These are phyloP conservation scores for Lonicera japonica DNA, from an alignment of 129 eudicot species.

Conservation along the genomic window DNA sequence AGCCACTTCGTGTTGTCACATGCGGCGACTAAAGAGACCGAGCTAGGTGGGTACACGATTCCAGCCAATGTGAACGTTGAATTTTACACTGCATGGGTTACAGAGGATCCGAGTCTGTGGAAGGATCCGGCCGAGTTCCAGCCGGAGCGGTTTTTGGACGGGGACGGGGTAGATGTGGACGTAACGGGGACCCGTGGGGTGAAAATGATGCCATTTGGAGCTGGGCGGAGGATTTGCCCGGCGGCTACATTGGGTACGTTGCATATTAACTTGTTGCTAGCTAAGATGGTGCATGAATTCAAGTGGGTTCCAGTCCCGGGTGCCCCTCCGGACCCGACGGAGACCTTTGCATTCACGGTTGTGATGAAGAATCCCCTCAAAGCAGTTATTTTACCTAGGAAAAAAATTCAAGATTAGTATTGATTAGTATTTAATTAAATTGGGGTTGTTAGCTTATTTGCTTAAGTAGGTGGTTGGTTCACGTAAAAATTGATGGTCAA, in stretches of 20 bases:
- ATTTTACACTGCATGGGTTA: constrained; percentile 88
- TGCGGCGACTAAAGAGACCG: constrained; percentile 57
- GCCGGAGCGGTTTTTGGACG: constrained; percentile 72
- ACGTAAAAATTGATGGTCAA: no score
- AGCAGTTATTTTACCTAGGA: constrained; percentile 68
- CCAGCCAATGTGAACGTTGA: constrained; percentile 79
- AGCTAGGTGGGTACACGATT: constrained; percentile 73
- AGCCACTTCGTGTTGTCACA: constrained; percentile 89
- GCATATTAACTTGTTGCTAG: constrained; percentile 71
- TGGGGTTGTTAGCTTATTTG: no score
- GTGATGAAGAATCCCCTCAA: constrained; percentile 91
- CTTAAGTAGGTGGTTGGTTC: no score
- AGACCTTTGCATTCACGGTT: constrained; percentile 87
- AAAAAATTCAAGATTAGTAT: neutral
- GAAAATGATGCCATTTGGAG: constrained; percentile 86
- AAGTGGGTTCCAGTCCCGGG: constrained; percentile 75
- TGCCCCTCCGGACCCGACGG: constrained; percentile 88
- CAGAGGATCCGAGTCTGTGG: constrained; percentile 80
- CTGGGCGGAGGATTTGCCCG: constrained; percentile 92
- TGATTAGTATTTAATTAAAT: no score
- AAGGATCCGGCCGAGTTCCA: constrained; percentile 57
- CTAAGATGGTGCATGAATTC: constrained; percentile 81
- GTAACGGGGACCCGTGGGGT: constrained; percentile 73
- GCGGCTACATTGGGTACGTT: constrained; percentile 78
- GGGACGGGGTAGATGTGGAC: constrained; percentile 76